Evolutionary conservation across 495 filamentous ascomycete species (phyloP).

Genomic region (Choiromyces venosus): DNA sequence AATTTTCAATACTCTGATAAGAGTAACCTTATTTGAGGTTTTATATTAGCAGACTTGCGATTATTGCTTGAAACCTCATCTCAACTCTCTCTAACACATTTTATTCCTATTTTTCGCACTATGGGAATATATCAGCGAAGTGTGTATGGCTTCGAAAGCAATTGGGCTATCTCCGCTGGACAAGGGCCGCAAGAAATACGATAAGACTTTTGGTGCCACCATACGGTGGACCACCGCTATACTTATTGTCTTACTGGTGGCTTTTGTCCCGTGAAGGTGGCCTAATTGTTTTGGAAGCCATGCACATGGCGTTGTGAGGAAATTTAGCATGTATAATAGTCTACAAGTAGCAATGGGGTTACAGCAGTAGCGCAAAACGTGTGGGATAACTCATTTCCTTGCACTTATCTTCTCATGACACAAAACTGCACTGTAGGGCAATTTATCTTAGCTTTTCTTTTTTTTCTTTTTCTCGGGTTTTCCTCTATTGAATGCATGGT

Average conservation of each 20-base stretch:
- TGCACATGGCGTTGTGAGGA: not conserved
- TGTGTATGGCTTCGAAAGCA: not conserved
- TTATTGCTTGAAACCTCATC: not conserved
- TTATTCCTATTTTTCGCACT: not conserved
- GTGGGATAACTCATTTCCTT: not conserved
- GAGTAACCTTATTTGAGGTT: not conserved
- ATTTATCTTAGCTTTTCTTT: not conserved
- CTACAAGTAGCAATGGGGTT: not conserved
- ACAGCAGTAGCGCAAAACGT: not conserved
- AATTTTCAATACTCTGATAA: not conserved
- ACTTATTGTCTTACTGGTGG: not conserved
- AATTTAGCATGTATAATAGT: not conserved
- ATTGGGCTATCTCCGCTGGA: not conserved
- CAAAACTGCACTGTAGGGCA: not conserved
- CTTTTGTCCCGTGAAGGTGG: not conserved
- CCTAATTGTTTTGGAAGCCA: not conserved
- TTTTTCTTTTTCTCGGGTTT: not conserved
- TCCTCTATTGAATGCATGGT: not conserved
- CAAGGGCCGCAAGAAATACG: not conserved
- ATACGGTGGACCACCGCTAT: not conserved
- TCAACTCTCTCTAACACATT: not conserved
- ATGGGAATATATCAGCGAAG: not conserved
- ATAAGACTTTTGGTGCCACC: not conserved
- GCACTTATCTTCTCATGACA: not conserved
- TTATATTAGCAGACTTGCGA: not conserved